These are phyloP conservation scores for Ceratocystis harringtonii DNA, from an alignment of 2,329 filamentous ascomycete species.

Conservation along the genomic window DNA sequence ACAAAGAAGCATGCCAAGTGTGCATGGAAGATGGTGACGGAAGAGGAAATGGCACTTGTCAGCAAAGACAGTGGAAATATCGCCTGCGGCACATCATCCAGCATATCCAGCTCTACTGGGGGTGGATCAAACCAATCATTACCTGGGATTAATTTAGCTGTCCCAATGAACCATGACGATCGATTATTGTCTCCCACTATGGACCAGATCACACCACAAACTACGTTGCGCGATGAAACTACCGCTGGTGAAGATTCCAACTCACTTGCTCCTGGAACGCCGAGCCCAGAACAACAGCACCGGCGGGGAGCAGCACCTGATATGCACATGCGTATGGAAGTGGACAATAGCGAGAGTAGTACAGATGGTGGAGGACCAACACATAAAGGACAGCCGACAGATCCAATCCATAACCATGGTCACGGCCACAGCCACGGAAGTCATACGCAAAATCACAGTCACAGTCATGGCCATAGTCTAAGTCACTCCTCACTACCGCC, in stretches of 20 bases:
- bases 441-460: not conserved
- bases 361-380: not conserved
- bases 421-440: not conserved
- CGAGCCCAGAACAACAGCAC: slow-evolving; percentile 12
- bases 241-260: slow-evolving; percentile 14
- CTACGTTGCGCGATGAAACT: slow-evolving; percentile 14
- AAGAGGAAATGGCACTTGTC: slow-evolving; percentile 41
- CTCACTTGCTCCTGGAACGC: slow-evolving; percentile 13
- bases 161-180: slow-evolving; percentile 15
- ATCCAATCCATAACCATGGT: not conserved
- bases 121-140: not conserved
- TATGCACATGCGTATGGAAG: slow-evolving; percentile 15
- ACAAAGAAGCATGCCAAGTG: slow-evolving; percentile 86
- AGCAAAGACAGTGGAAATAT: slow-evolving; percentile 6
- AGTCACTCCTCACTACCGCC: slow-evolving; percentile 12
- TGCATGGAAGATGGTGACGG: slow-evolving; percentile 66
- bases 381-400: not conserved
- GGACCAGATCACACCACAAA: slow-evolving; percentile 13
- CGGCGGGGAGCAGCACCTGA: slow-evolving; percentile 7
- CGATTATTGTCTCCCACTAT: slow-evolving; percentile 13
- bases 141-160: slow-evolving; percentile 12
- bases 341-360: not conserved
- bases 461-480: slow-evolving; percentile 7
- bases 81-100: not conserved
- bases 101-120: not conserved